These are phyloP conservation scores for Delphinella strobiligena DNA, from an alignment of 2,329 filamentous ascomycete species.

Conservation along the genomic window DNA sequence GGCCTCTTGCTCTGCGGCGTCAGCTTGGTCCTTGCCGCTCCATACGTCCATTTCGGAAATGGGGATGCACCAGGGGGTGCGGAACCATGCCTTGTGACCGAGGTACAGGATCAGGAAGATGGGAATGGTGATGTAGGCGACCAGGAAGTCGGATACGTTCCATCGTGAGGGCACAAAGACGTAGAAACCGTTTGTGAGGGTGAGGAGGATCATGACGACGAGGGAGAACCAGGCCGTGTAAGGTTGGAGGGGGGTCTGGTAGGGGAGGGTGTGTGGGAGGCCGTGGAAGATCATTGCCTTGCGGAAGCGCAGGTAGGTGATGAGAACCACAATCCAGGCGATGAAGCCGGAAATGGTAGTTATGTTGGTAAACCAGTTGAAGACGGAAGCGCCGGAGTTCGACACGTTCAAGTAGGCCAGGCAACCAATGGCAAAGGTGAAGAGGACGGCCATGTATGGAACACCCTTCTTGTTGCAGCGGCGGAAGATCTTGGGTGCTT, in stretches of 20 bases:
- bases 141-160: slow-evolving; percentile 37
- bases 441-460: slow-evolving; percentile 37
- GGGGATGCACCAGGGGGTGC: slow-evolving; percentile 20
- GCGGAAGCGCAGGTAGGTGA: slow-evolving; percentile 40
- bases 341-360: slow-evolving; percentile 26
- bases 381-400: slow-evolving; percentile 23
- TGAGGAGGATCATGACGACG: slow-evolving; percentile 33
- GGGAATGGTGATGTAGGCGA: slow-evolving; percentile 42
- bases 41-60: slow-evolving; percentile 32
- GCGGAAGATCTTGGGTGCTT: slow-evolving; percentile 46
- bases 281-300: slow-evolving; percentile 39
- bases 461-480: slow-evolving; percentile 36
- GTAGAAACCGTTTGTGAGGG: slow-evolving; percentile 47
- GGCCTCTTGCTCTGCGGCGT: slow-evolving; percentile 30
- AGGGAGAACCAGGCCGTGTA: slow-evolving; percentile 41
- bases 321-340: slow-evolving; percentile 27
- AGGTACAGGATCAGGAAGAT: slow-evolving; percentile 35
- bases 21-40: slow-evolving; percentile 33
- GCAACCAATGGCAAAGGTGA: slow-evolving; percentile 27
- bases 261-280: slow-evolving; percentile 34
- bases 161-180: slow-evolving; percentile 38
- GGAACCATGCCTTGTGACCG: slow-evolving; percentile 24
- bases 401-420: slow-evolving; percentile 26
- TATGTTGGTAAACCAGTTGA: slow-evolving; percentile 30
- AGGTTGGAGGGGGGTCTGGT: slow-evolving; percentile 39